These are phyloP conservation scores for Sarocladium oryzae DNA, from an alignment of 2,329 filamentous ascomycete species.

Conservation along the genomic window DNA sequence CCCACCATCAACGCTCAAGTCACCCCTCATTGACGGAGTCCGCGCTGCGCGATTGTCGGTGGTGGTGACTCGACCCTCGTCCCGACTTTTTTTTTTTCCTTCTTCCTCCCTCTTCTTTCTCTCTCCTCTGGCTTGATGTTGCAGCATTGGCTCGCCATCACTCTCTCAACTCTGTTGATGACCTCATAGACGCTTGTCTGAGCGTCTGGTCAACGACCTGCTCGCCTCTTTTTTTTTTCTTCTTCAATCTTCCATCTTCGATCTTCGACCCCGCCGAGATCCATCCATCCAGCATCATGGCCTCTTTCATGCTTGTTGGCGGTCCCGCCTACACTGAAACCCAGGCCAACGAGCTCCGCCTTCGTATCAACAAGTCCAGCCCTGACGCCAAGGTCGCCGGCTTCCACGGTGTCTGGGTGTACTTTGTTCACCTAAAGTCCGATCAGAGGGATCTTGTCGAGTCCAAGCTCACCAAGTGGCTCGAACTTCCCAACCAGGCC, in stretches of 20 bases:
- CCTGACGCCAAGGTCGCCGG: conserved; percentile 35
- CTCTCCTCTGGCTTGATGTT: conserved; percentile 3
- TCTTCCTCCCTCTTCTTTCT: background rate
- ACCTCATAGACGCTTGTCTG: conserved; percentile 1
- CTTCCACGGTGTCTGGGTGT: conserved; percentile 51
- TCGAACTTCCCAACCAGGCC: conserved; percentile 14
- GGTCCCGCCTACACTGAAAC: conserved; percentile 14
- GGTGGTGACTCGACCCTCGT: background rate
- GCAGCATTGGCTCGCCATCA: conserved; percentile 9
- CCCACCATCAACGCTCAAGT: conserved; percentile 2
- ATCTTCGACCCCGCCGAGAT: background rate
- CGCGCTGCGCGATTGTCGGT: background rate
- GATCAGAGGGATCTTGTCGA: conserved; percentile 38
- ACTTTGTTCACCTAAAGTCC: conserved; percentile 58
- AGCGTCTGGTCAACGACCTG: conserved; percentile 7
- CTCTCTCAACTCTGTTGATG: conserved; percentile 2
- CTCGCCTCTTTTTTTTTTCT: background rate
- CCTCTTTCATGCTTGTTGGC: conserved; percentile 14
- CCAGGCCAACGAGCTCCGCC: conserved; percentile 34
- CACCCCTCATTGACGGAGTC: too few relatives aligned
- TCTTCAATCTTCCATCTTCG: too few relatives aligned
- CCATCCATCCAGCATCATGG: background rate
- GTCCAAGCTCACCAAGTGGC: conserved; percentile 29
- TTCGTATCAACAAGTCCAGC: conserved; percentile 36
- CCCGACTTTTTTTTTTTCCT: conserved; percentile 3